These are phyloP conservation scores for Neofusicoccum ribis DNA, from an alignment of 2,329 filamentous ascomycete species.

Conservation along the genomic window DNA sequence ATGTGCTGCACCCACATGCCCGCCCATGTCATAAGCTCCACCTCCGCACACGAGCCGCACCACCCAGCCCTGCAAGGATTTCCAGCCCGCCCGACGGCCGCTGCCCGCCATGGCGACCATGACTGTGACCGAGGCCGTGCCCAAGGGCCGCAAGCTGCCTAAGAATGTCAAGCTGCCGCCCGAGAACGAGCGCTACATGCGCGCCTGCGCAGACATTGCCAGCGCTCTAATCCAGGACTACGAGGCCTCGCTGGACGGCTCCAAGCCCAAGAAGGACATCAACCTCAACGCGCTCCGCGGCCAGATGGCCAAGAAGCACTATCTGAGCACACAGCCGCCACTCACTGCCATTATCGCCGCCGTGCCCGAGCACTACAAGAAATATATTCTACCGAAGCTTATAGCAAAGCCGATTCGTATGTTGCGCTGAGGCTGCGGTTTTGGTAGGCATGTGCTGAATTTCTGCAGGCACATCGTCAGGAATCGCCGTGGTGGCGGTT, in stretches of 20 bases:
- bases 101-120: conserved; percentile 60
- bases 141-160: conserved; percentile 53
- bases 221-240: conserved; percentile 93
- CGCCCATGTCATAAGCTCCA: conserved; percentile 16
- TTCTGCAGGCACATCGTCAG: conserved; percentile 78
- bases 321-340: conserved; percentile 81
- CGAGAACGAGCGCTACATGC: conserved; percentile 91
- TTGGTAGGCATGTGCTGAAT: conserved; percentile 19
- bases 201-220: conserved; percentile 93
- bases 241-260: conserved; percentile 73
- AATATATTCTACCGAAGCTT: conserved; percentile 94
- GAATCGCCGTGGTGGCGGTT: conserved; percentile 96
- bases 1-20: not conserved
- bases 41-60: not conserved
- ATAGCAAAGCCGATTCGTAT: conserved; percentile 93
- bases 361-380: conserved; percentile 99
- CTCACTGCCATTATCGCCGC: conserved; percentile 96
- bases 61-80: not conserved
- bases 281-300: conserved; percentile 88
- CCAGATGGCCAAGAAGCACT: conserved; percentile 90
- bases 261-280: conserved; percentile 76
- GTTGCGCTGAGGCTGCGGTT: conserved; percentile 28
- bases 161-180: conserved; percentile 78
- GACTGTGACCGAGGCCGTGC: conserved; percentile 54
- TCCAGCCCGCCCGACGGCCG: not conserved